A percentile compares a stretch with the other conserved stretches of the same genome.
Evolutionary conservation across 352 stramenopile species (phyloP).

Genomic region (Pythium plurisporium): DNA sequence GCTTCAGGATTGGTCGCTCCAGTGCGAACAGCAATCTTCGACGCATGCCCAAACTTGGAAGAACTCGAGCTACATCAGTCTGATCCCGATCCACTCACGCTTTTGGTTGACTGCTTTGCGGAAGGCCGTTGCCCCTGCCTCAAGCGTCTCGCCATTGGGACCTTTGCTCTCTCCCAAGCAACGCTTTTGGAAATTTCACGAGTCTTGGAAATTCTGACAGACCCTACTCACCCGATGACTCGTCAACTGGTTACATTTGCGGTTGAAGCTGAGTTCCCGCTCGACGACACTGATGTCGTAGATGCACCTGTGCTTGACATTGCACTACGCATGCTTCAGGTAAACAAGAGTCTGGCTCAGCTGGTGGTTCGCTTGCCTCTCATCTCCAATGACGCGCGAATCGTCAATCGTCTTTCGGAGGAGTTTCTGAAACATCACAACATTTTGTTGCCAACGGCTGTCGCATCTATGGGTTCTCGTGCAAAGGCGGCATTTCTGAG

Average conservation of each 20-base stretch:
- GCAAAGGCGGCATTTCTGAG: slow-evolving; percentile 2
- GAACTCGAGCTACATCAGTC: neutral
- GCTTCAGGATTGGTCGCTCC: neutral
- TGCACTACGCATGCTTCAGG: neutral
- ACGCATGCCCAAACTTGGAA: slow-evolving; percentile 1
- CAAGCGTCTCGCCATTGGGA: too few relatives aligned
- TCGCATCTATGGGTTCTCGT: neutral
- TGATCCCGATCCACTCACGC: neutral
- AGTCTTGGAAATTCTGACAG: neutral
- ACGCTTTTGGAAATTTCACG: neutral
- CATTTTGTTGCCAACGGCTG: neutral
- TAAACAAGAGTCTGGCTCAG: neutral
- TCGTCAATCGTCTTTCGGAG: neutral
- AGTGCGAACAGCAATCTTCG: neutral
- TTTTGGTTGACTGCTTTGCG: neutral
- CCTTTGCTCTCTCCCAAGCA: too few relatives aligned
- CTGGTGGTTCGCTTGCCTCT: neutral
- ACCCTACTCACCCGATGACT: neutral
- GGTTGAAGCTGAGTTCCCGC: neutral
- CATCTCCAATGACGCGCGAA: neutral
- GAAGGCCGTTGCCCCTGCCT: too few relatives aligned
- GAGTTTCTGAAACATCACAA: neutral
- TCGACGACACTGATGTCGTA: neutral
- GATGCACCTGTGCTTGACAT: neutral
- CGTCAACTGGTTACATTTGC: neutral